These are phyloP conservation scores for Exophiala xenobiotica DNA, from an alignment of 2,329 filamentous ascomycete species.

Conservation along the genomic window DNA sequence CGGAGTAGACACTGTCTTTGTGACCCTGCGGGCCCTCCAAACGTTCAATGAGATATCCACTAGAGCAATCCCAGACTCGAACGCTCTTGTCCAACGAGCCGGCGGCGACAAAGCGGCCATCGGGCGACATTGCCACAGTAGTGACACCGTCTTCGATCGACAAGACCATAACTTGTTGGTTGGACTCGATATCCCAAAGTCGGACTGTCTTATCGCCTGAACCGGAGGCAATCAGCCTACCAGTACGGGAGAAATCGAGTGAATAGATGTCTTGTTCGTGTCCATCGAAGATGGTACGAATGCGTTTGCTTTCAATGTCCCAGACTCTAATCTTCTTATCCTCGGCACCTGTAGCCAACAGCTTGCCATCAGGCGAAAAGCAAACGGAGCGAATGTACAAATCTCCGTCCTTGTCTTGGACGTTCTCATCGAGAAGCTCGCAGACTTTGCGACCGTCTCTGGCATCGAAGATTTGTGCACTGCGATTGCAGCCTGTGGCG, in stretches of 20 bases:
- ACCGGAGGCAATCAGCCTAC: slow-evolving; percentile 90
- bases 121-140: slow-evolving; percentile 94
- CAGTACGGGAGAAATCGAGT: slow-evolving; percentile 89
- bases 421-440: slow-evolving; percentile 82
- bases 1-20: slow-evolving; percentile 94
- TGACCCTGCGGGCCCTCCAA: slow-evolving; percentile 91
- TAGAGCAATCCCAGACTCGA: slow-evolving; percentile 89
- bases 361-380: slow-evolving; percentile 95
- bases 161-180: slow-evolving; percentile 77
- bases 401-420: slow-evolving; percentile 77
- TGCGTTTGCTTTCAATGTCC: slow-evolving; percentile 81
- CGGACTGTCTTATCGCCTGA: slow-evolving; percentile 92
- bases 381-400: slow-evolving; percentile 97
- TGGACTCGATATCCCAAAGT: slow-evolving; percentile 90
- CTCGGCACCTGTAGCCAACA: slow-evolving; percentile 91
- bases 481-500: slow-evolving; percentile 94
- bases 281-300: slow-evolving; percentile 90
- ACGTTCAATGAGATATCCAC: slow-evolving; percentile 82
- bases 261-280: slow-evolving; percentile 99
- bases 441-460: slow-evolving; percentile 82
- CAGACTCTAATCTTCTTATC: slow-evolving; percentile 97
- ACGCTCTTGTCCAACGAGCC: slow-evolving; percentile 97
- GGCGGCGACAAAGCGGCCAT: slow-evolving; percentile 89
- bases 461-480: slow-evolving; percentile 99
- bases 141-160: slow-evolving; percentile 96